Evolutionary conservation across 495 filamentous ascomycete species (phyloP).

Genomic region (Lasiosphaeria hispida): DNA sequence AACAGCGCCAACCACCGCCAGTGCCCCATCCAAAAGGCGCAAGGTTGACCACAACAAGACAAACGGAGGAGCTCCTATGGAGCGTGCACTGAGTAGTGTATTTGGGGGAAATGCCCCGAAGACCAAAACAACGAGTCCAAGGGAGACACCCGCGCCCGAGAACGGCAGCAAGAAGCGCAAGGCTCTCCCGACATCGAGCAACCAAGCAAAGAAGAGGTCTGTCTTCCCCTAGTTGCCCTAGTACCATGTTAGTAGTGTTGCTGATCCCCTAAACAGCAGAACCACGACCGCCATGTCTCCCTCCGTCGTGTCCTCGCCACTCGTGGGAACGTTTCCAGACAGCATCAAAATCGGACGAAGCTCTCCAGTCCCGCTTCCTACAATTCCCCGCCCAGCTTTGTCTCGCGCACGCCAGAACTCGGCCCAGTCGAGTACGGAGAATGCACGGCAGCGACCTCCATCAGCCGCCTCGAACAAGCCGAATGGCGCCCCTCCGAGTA

Average conservation of each 20-base stretch:
- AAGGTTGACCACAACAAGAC: constrained; percentile 69
- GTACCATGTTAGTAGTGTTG: not conserved
- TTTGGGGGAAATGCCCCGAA: constrained; percentile 50
- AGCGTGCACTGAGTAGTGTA: constrained; percentile 66
- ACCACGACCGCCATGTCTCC: constrained; percentile 57
- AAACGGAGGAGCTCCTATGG: constrained; percentile 57
- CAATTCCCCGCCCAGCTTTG: constrained; percentile 54
- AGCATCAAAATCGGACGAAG: constrained; percentile 37
- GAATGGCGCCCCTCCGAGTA: constrained; percentile 25
- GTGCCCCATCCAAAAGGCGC: constrained; percentile 65
- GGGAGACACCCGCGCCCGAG: constrained; percentile 62
- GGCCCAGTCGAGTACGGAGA: constrained; percentile 52
- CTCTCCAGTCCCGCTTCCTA: constrained; percentile 42
- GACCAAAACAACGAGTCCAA: constrained; percentile 54
- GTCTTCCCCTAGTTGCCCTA: constrained; percentile 16
- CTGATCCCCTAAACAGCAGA: constrained; percentile 26
- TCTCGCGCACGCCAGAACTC: constrained; percentile 69
- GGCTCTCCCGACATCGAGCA: constrained; percentile 59
- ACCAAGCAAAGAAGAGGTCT: constrained; percentile 70
- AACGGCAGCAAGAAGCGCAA: constrained; percentile 62
- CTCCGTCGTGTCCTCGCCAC: constrained; percentile 67
- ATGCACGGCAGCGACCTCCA: constrained; percentile 53
- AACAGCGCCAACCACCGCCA: constrained; percentile 40
- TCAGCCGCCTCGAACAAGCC: constrained; percentile 58
- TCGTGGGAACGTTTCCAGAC: constrained; percentile 61